Percentiles rank a stretch among this genome's conserved stretches.
Conservation (phyloP, 1,139 yeast species). For the Candida mesenterica region DNA sequence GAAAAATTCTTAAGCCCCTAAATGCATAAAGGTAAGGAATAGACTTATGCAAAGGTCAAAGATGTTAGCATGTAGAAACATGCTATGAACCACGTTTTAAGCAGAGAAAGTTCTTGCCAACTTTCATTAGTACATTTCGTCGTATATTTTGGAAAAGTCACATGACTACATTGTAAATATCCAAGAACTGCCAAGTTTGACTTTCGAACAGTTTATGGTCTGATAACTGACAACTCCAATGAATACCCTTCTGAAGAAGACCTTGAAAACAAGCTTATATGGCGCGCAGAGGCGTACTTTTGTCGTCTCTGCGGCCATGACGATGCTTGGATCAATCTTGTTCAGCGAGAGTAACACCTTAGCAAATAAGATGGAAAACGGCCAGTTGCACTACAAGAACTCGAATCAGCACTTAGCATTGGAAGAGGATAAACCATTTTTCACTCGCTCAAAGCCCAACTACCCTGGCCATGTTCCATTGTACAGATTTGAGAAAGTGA, state of each 20-base stretch:
- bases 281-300: constrained; percentile 1
- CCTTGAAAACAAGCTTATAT: neutral
- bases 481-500: constrained; percentile 56
- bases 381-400: constrained; percentile 47
- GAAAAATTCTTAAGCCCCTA: too few species aligned
- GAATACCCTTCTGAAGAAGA: neutral
- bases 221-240: neutral
- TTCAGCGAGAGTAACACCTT: constrained; percentile 50
- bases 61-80: too few species aligned
- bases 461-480: constrained; percentile 86
- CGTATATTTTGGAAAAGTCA: too few species aligned
- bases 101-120: too few species aligned
- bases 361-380: constrained; percentile 59
- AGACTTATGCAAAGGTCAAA: too few species aligned
- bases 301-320: constrained; percentile 18
- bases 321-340: constrained; percentile 22
- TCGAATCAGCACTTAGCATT: constrained; percentile 33
- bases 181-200: too few species aligned
- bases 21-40: too few species aligned
- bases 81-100: too few species aligned
- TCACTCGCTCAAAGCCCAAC: constrained; percentile 43
- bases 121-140: too few species aligned
- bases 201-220: too few species aligned
- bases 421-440: constrained; percentile 25
- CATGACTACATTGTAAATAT: too few species aligned